Conservation (phyloP, 2,329 filamentous ascomycete genomes). For the Lasiodiplodia citricola region DNA sequence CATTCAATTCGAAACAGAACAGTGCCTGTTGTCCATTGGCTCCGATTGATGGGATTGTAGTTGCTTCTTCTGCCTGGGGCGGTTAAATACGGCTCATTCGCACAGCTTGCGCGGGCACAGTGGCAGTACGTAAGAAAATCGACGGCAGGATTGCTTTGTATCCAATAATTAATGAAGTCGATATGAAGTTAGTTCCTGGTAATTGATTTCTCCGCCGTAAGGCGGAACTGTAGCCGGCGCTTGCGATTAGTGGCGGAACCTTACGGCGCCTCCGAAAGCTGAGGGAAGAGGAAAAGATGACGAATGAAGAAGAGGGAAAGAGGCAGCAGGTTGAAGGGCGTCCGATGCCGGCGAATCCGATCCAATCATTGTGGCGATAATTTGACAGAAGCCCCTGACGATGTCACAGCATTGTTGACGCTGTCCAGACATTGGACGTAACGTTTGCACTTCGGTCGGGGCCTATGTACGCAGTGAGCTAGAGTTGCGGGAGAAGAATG, state of each 20-base stretch:
- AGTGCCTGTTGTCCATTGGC: not conserved
- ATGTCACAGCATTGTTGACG: not conserved
- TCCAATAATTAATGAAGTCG: not conserved
- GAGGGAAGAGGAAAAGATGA: not conserved
- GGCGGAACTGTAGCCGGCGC: not conserved
- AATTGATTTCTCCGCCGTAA: not conserved
- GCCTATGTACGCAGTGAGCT: not conserved
- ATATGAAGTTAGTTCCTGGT: not conserved
- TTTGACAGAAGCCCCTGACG: not conserved
- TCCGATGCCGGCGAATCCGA: slow-evolving; percentile 4
- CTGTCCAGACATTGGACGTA: not conserved
- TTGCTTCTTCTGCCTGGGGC: not conserved
- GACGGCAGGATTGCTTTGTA: not conserved
- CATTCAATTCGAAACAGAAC: not conserved
- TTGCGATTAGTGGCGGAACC: not conserved
- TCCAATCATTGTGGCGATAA: not conserved
- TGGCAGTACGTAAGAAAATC: slow-evolving; percentile 4
- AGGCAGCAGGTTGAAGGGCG: not conserved
- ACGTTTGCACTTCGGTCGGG: not conserved
- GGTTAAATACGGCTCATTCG: slow-evolving; percentile 4
- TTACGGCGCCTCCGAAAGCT: not conserved
- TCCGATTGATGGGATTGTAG: slow-evolving; percentile 6
- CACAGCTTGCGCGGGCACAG: not conserved
- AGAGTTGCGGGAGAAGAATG: not conserved
- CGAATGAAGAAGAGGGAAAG: not conserved